Conservation (phyloP, 306 rosid species). For the Fragaria iinumae region DNA sequence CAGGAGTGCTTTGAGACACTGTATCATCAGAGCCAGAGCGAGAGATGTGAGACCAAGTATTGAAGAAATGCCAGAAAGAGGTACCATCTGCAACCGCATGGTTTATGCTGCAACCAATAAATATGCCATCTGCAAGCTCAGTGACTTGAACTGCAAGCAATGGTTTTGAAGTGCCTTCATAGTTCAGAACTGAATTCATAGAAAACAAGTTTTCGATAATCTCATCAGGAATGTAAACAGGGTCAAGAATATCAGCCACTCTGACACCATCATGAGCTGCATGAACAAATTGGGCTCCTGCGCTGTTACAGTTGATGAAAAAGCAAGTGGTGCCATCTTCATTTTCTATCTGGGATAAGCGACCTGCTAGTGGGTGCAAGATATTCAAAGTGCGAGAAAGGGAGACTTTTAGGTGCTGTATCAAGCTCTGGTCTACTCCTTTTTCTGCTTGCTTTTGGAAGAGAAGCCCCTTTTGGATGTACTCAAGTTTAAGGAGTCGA, state of each 20-base stretch:
- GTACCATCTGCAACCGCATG: conserved; percentile 33
- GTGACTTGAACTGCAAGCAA: conserved; percentile 34
- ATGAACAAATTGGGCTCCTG: conserved; percentile 11
- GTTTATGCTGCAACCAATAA: conserved; percentile 32
- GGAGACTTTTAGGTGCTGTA: neutral
- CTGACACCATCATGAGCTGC: conserved; percentile 8
- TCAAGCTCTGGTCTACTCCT: neutral
- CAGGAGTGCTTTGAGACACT: neutral
- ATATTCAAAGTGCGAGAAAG: conserved; percentile 15
- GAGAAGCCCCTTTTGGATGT: conserved; percentile 36
- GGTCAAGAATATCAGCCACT: conserved; percentile 22
- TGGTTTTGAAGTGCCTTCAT: conserved; percentile 11
- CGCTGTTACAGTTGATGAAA: conserved; percentile 29
- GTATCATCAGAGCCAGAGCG: conserved; percentile 7
- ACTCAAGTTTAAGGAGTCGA: neutral
- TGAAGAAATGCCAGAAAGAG: conserved; percentile 40
- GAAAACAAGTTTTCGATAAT: conserved; percentile 26
- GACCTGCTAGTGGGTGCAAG: conserved; percentile 24
- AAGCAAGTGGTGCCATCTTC: conserved; percentile 18
- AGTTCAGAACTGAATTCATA: neutral
- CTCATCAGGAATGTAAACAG: conserved; percentile 21
- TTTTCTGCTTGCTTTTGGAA: conserved; percentile 3
- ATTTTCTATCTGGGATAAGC: conserved; percentile 7
- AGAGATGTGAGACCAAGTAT: conserved; percentile 41
- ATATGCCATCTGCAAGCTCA: conserved; percentile 42